phyloP scores from a whole-genome alignment of 78 protist genomes.

The Thecamonas trahens region DNA sequence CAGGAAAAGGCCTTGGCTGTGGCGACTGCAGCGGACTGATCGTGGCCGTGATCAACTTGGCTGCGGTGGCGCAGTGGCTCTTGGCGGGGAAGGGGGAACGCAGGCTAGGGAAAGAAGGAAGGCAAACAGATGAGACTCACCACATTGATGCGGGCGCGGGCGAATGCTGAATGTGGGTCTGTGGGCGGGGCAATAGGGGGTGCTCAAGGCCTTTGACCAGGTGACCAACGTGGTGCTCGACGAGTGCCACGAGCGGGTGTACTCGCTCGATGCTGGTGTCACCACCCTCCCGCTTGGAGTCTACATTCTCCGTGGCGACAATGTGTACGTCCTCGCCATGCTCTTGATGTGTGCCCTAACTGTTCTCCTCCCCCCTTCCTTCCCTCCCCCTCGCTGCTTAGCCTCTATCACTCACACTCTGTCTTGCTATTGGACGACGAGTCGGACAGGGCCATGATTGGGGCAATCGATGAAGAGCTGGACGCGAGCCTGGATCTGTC shows the following conservation, averaged over 20 bases:
- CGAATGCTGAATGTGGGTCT: too few relatives aligned
- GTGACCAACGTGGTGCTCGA: neutral
- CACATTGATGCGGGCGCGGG: too few relatives aligned
- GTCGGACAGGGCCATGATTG: neutral
- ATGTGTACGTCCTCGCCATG: neutral
- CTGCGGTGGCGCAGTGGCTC: too few relatives aligned
- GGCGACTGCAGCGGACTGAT: too few relatives aligned
- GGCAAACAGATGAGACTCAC: too few relatives aligned
- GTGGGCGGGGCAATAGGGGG: too few relatives aligned
- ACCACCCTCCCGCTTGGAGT: neutral
- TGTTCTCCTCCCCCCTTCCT: neutral
- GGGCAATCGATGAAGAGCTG: neutral
- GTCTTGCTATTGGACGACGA: too few relatives aligned
- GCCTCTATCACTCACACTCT: too few relatives aligned
- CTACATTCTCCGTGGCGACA: neutral
- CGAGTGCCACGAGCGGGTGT: neutral
- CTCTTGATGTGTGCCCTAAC: neutral
- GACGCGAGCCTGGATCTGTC: neutral
- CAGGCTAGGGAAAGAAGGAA: too few relatives aligned
- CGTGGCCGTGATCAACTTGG: too few relatives aligned
- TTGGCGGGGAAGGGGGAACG: too few relatives aligned
- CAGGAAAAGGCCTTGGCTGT: too few relatives aligned
- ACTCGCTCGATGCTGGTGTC: neutral
- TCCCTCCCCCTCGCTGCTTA: neutral
- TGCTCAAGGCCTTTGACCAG: neutral